Conservation (phyloP, 768 basidiomycete genomes). For the Clitopilus hobsonii region DNA sequence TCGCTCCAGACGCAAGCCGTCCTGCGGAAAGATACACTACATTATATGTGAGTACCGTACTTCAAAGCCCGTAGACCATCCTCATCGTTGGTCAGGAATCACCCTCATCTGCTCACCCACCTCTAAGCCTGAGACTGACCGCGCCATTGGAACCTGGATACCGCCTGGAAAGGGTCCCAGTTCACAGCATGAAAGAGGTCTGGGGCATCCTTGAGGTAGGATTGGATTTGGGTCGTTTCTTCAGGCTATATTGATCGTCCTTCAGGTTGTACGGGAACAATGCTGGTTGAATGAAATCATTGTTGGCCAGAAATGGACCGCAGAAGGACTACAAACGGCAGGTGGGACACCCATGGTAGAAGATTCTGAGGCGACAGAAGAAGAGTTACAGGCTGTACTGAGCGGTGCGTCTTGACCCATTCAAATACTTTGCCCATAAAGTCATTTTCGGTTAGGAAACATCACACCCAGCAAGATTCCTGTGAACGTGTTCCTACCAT, state of each 20-base stretch:
- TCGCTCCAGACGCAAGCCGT: not conserved
- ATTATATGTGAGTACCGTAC: conserved; percentile 47
- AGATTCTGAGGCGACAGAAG: conserved; percentile 38
- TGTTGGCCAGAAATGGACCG: conserved; percentile 53
- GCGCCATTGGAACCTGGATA: conserved; percentile 77
- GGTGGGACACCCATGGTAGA: conserved; percentile 20
- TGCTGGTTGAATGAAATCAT: conserved; percentile 82
- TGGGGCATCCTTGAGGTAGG: conserved; percentile 72
- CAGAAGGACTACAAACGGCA: conserved; percentile 39
- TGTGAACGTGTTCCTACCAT: conserved; percentile 64
- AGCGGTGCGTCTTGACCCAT: conserved; percentile 37
- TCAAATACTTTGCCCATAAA: not conserved
- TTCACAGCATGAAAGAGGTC: conserved; percentile 67
- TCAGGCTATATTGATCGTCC: conserved; percentile 1
- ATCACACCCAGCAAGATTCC: conserved; percentile 59
- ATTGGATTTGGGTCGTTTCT: not conserved
- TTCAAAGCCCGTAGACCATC: not conserved
- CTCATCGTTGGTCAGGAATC: conserved; percentile 42
- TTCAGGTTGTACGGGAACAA: conserved; percentile 73
- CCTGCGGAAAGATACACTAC: conserved; percentile 65
- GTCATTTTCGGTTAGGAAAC: conserved; percentile 35
- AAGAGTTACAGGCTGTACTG: conserved; percentile 61
- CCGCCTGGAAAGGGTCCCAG: conserved; percentile 63
- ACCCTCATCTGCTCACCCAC: conserved; percentile 63
- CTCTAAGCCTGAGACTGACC: conserved; percentile 60